Percentiles rank a stretch among this genome's conserved stretches.
These are phyloP conservation scores for Xylariaceae sp. DNA, from an alignment of 2,329 filamentous ascomycete genomes.

Conservation along the genomic window DNA sequence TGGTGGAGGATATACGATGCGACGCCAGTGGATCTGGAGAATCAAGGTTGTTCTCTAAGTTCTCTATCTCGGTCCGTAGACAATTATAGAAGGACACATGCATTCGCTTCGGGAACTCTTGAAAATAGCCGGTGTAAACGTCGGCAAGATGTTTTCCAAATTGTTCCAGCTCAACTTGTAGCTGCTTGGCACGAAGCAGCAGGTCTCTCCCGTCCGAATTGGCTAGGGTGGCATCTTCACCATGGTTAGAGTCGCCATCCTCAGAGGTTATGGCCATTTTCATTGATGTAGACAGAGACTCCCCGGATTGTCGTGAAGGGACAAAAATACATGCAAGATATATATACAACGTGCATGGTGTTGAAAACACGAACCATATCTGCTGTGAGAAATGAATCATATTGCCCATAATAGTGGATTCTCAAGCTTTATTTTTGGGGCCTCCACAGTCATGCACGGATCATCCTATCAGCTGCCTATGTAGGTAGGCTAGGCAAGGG, in stretches of 20 bases:
- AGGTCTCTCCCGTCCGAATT: neutral
- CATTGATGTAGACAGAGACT: neutral
- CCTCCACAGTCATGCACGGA: too few relatives aligned
- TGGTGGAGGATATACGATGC: constrained; percentile 36
- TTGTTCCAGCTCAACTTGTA: constrained; percentile 36
- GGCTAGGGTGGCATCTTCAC: neutral
- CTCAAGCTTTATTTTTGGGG: too few relatives aligned
- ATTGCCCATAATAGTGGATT: too few relatives aligned
- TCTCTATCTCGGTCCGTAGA: constrained; percentile 32
- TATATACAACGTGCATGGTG: too few relatives aligned
- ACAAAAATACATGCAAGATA: too few relatives aligned
- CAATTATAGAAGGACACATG: constrained; percentile 33
- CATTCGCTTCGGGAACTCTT: constrained; percentile 36
- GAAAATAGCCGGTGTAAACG: constrained; percentile 37
- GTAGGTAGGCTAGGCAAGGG: too few relatives aligned
- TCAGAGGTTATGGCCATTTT: constrained; percentile 9
- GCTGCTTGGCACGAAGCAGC: constrained; percentile 13
- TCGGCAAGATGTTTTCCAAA: constrained; percentile 34
- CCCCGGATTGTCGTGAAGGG: too few relatives aligned
- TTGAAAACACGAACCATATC: too few relatives aligned
- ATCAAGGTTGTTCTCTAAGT: constrained; percentile 27
- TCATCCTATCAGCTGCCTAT: too few relatives aligned
- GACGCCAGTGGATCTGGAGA: constrained; percentile 29
- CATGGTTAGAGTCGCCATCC: neutral
- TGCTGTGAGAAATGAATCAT: too few relatives aligned